Conservation (phyloP, 129 eudicot genomes). For the Glebionis coronaria region DNA sequence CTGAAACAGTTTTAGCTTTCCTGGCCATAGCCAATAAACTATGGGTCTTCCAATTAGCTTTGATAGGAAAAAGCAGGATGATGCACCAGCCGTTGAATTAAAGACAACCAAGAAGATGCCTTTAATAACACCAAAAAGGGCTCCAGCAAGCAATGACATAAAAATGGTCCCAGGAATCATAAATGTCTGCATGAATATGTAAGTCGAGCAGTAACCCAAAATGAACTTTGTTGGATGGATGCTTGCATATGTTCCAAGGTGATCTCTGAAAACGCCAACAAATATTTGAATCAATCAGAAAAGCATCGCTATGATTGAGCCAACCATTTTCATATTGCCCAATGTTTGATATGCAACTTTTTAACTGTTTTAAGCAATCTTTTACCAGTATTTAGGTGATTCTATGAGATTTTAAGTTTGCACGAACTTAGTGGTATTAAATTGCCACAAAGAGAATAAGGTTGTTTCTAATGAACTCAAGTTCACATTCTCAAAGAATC, state of each 20-base stretch:
- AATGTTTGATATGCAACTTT: not conserved
- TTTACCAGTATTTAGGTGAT: not conserved
- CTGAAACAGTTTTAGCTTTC: slow-evolving; percentile 69
- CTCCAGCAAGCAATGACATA: slow-evolving; percentile 94
- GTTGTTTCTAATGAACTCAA: not conserved
- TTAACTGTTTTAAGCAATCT: not conserved
- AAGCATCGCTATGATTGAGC: slow-evolving; percentile 6
- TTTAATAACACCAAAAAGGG: slow-evolving; percentile 82
- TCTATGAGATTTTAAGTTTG: not conserved
- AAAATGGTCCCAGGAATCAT: slow-evolving; percentile 98
- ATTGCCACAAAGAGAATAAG: not conserved
- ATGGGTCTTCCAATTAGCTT: slow-evolving; percentile 87
- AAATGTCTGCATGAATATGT: slow-evolving; percentile 98
- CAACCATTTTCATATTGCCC: not conserved
- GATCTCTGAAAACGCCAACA: slow-evolving; percentile 50
- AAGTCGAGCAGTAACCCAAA: slow-evolving; percentile 84
- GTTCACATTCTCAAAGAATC: slow-evolving; percentile 3
- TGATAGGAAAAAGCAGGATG: slow-evolving; percentile 83
- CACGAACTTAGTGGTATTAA: not conserved
- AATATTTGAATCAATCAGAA: not conserved
- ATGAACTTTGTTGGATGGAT: slow-evolving; percentile 71
- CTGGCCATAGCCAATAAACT: slow-evolving; percentile 88
- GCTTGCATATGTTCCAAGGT: slow-evolving; percentile 68
- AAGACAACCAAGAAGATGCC: slow-evolving; percentile 86
- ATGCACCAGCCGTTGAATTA: slow-evolving; percentile 95